phyloP scores from a whole-genome alignment of 129 eudicot species.

The Kitagawia praeruptora region DNA sequence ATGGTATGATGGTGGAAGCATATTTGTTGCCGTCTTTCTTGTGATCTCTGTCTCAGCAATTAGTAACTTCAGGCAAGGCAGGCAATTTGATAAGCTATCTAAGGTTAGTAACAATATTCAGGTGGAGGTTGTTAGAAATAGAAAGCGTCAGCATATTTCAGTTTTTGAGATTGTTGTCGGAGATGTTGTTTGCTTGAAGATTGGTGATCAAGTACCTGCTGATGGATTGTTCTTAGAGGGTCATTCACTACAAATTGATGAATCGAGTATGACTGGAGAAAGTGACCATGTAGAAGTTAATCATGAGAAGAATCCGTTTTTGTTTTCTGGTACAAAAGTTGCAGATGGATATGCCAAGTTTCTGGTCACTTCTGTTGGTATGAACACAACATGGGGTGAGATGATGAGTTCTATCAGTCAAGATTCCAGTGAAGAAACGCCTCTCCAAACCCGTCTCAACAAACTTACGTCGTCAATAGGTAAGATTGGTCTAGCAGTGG shows the following conservation, averaged over 20 bases:
- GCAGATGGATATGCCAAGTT: slow-evolving; percentile 40
- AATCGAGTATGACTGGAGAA: slow-evolving; percentile 42
- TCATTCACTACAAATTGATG: slow-evolving; percentile 31
- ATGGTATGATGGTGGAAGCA: slow-evolving; percentile 55
- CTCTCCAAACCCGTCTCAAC: slow-evolving; percentile 7
- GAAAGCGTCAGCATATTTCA: slow-evolving; percentile 31
- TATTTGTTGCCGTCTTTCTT: slow-evolving; percentile 32
- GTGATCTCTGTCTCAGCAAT: slow-evolving; percentile 36
- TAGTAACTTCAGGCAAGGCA: slow-evolving; percentile 34
- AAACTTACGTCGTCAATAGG: slow-evolving; percentile 31
- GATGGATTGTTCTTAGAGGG: slow-evolving; percentile 43
- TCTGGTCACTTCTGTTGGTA: slow-evolving; percentile 43
- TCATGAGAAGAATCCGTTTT: slow-evolving; percentile 20
- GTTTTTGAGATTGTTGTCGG: slow-evolving; percentile 36
- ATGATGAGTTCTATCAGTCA: slow-evolving; percentile 30
- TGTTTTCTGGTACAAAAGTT: slow-evolving; percentile 43
- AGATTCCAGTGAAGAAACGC: slow-evolving; percentile 27
- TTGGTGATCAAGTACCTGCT: slow-evolving; percentile 15
- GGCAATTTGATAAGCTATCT: slow-evolving; percentile 40
- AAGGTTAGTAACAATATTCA: slow-evolving; percentile 22
- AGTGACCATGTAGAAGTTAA: slow-evolving; percentile 26
- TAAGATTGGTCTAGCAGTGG: slow-evolving; percentile 25
- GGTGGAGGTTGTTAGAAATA: slow-evolving; percentile 37
- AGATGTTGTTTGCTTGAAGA: slow-evolving; percentile 12
- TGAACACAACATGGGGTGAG: slow-evolving; percentile 25